phyloP scores from a whole-genome alignment of 2,329 filamentous ascomycete species.

The Penicillium decumbens region DNA sequence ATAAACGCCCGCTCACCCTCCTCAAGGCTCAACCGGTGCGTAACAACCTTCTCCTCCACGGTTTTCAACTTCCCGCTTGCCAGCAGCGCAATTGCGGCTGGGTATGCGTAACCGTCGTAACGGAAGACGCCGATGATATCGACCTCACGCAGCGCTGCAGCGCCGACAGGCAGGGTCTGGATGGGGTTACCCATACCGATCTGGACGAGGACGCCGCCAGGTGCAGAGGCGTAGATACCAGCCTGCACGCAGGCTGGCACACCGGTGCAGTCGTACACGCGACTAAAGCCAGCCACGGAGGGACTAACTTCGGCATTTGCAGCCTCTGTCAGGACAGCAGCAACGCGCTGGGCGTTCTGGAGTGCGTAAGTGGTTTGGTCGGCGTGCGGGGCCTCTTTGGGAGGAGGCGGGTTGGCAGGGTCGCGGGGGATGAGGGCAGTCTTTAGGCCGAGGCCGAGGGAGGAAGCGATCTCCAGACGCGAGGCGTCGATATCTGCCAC shows the following conservation, averaged over 20 bases:
- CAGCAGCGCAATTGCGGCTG: slow-evolving; percentile 51
- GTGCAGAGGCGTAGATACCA: slow-evolving; percentile 43
- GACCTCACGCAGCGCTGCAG: slow-evolving; percentile 53
- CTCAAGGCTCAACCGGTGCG: slow-evolving; percentile 48
- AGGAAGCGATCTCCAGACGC: slow-evolving; percentile 52
- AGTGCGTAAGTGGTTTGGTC: slow-evolving; percentile 34
- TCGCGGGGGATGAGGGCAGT: slow-evolving; percentile 37
- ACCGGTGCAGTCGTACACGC: slow-evolving; percentile 47
- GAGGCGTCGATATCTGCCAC: slow-evolving; percentile 59
- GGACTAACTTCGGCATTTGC: slow-evolving; percentile 16
- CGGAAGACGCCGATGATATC: slow-evolving; percentile 56
- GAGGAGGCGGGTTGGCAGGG: slow-evolving; percentile 27
- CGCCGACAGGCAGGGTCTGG: slow-evolving; percentile 52
- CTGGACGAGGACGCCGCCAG: slow-evolving; percentile 52
- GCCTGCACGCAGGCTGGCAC: slow-evolving; percentile 44
- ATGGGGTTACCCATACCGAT: slow-evolving; percentile 56
- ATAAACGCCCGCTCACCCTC: slow-evolving; percentile 51
- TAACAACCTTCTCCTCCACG: slow-evolving; percentile 50
- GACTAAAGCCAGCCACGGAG: slow-evolving; percentile 35
- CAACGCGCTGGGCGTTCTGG: slow-evolving; percentile 36
- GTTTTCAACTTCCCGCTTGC: slow-evolving; percentile 48
- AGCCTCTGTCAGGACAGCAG: slow-evolving; percentile 28
- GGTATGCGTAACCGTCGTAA: slow-evolving; percentile 52
- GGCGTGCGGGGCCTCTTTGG: slow-evolving; percentile 28
- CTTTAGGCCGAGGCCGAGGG: slow-evolving; percentile 34